Evolutionary conservation across 768 basidiomycete genomes (phyloP).

Genomic region (Tephrocybe sp.): DNA sequence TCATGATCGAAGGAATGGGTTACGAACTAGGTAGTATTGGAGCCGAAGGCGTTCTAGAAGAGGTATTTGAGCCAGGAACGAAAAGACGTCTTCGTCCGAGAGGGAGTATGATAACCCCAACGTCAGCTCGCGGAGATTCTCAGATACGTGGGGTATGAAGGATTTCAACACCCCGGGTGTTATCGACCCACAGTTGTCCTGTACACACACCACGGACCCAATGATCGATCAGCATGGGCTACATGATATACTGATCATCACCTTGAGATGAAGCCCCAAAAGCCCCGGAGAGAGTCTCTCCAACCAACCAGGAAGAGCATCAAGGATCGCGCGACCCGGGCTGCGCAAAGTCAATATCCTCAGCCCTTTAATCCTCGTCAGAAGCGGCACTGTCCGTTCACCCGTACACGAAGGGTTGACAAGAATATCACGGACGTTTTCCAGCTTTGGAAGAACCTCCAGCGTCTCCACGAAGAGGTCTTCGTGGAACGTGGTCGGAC

Average conservation of each 20-base stretch:
- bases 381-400: constrained; percentile 27
- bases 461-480: constrained; percentile 33
- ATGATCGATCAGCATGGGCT: neutral
- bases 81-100: constrained; percentile 51
- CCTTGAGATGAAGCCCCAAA: constrained; percentile 41
- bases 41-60: constrained; percentile 39
- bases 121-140: constrained; percentile 36
- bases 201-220: no score
- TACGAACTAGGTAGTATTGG: constrained; percentile 52
- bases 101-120: constrained; percentile 63
- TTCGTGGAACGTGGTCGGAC: constrained; percentile 32
- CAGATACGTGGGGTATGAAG: constrained; percentile 37
- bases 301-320: constrained; percentile 47
- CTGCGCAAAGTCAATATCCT: constrained; percentile 29
- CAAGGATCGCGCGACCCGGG: constrained; percentile 41
- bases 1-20: constrained; percentile 15
- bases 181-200: constrained; percentile 65
- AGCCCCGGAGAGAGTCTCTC: constrained; percentile 31
- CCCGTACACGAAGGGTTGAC: constrained; percentile 38
- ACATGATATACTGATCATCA: constrained; percentile 18
- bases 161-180: constrained; percentile 58
- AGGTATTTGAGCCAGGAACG: constrained; percentile 41
- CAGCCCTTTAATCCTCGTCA: constrained; percentile 30
- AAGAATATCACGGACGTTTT: constrained; percentile 25
- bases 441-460: constrained; percentile 17